Base-by-base conservation (phyloP, 1,284 basidiomycete genomes). In the Peniophora sp. region DNA sequence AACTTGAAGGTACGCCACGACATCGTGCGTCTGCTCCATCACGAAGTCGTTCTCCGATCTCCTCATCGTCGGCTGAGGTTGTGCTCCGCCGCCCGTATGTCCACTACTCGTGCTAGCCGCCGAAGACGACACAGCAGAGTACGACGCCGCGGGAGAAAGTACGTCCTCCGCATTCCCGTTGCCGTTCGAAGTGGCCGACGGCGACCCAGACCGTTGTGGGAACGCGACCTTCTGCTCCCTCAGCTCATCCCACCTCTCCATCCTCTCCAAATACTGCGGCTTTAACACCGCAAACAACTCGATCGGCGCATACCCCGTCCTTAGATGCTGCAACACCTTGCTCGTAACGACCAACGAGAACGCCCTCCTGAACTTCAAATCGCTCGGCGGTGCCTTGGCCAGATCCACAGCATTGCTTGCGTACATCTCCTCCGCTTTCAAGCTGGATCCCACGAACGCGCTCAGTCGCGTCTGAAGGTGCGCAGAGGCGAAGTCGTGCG, bases 11-110 rank as follows among this genome's bases (percentile, higher is more conserved):
- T 85, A 88, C 6, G 87, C 85, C 2, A 92, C 83, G 15, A 97
- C 82, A 62, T 98, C 93, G 67, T 99, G 95, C 23, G 74, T 71
- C 64, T 97, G 89, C 55, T 91, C 83, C 9, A 83, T 79, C n/a
- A 96, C 79, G 58, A 97, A 92, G 60, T 97, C 93, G 32, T 80
- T 92, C 68, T 97, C 93, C 20, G 92, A 90, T 23, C 92, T 81
- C 34, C 91, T 83, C 86, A 92, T 95, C 43, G 43, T 45, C 14
- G 17, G 43, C 15, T 41, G 37, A 6, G 27, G 27, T 12, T 32
- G 27, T 12, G 27, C 27, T n/a, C n/a, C n/a, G n/a, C n/a, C n/a
- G 27, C 27, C 27, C 5, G 27, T 32, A 32, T 5, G 5, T 12
- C 27, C 27, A 32, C 27, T 32, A 32, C 27, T 32, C 8, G 39